Conservation (phyloP, 2,329 filamentous ascomycete genomes). For the Aphanoascus verrucosus region DNA sequence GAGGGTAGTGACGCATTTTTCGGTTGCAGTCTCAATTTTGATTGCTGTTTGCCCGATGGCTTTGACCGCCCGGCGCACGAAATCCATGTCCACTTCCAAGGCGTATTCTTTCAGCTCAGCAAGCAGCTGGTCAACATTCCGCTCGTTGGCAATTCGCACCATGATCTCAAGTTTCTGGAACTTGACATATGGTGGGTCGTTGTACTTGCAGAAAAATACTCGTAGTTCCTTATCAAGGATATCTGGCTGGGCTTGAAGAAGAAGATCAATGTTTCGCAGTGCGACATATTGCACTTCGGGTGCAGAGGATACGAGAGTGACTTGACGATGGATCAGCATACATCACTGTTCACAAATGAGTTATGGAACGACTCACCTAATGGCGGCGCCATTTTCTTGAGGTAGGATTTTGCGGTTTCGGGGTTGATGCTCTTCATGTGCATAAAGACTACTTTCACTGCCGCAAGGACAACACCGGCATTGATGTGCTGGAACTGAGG, state of each 20-base stretch:
- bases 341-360: neutral
- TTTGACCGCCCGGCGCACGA: constrained; percentile 84
- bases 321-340: constrained; percentile 36
- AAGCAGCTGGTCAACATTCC: constrained; percentile 87
- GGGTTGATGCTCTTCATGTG: constrained; percentile 80
- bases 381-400: constrained; percentile 98
- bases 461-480: constrained; percentile 90
- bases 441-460: constrained; percentile 93
- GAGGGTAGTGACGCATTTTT: constrained; percentile 89
- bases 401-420: constrained; percentile 70
- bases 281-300: constrained; percentile 98
- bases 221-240: constrained; percentile 95
- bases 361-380: constrained; percentile 49
- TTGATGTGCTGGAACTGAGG: constrained; percentile 99
- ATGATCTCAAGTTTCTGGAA: constrained; percentile 97
- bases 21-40: constrained; percentile 90
- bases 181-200: constrained; percentile 95
- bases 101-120: constrained; percentile 96
- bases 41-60: constrained; percentile 97
- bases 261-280: constrained; percentile 85
- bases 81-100: constrained; percentile 97
- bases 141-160: constrained; percentile 96
- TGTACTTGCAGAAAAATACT: constrained; percentile 99
- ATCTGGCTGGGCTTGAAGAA: constrained; percentile 90
- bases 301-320: constrained; percentile 87